These are phyloP conservation scores for Aureobasidium leucospermi DNA, from an alignment of 2,329 filamentous ascomycete species.

Conservation along the genomic window DNA sequence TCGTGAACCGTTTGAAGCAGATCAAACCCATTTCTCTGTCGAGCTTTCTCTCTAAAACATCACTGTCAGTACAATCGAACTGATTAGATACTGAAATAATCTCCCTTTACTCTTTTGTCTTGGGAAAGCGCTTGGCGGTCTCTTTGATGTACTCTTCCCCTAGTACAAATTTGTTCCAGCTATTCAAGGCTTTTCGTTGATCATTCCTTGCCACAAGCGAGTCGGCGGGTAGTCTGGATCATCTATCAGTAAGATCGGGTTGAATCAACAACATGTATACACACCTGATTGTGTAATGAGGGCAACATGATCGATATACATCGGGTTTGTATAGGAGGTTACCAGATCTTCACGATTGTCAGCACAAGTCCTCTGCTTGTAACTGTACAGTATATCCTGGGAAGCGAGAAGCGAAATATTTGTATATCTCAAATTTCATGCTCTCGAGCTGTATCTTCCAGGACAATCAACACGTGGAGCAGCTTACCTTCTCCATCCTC, in stretches of 20 bases:
- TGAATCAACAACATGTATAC: neutral
- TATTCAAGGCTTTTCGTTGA: slow-evolving; percentile 68
- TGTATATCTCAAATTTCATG: neutral
- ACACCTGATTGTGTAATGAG: slow-evolving; percentile 72
- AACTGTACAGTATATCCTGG: neutral
- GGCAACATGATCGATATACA: slow-evolving; percentile 75
- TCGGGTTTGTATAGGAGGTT: slow-evolving; percentile 71
- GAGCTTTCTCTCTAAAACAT: slow-evolving; percentile 46
- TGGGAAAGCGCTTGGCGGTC: slow-evolving; percentile 57
- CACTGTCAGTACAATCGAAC: neutral
- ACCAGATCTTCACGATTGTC: slow-evolving; percentile 34
- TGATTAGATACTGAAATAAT: neutral
- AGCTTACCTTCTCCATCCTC: slow-evolving; percentile 70
- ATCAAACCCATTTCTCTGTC: slow-evolving; percentile 60
- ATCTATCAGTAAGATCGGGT: slow-evolving; percentile 3
- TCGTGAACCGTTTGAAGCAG: slow-evolving; percentile 62
- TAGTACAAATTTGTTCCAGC: slow-evolving; percentile 65
- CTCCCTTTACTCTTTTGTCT: slow-evolving; percentile 52
- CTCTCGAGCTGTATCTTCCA: neutral
- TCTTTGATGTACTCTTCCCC: slow-evolving; percentile 62
- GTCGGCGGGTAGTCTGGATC: slow-evolving; percentile 53
- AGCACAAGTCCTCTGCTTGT: neutral
- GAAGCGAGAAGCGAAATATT: neutral
- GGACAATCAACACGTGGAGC: neutral
- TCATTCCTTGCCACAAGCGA: slow-evolving; percentile 61